Evolutionary conservation across 352 stramenopile species (phyloP).

Genomic region (Discostella stelligera): DNA sequence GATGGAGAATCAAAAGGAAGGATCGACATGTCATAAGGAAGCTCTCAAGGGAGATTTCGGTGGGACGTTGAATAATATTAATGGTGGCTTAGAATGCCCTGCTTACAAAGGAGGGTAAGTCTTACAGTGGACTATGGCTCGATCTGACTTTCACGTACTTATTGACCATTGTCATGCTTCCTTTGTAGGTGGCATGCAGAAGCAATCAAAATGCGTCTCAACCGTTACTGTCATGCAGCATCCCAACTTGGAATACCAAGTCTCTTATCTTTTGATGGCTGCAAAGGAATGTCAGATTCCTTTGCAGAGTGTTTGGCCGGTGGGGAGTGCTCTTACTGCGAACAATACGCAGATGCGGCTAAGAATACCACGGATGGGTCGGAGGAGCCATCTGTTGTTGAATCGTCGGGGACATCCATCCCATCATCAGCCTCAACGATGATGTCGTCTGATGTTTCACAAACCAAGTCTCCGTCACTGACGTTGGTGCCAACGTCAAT

Average conservation of each 20-base stretch:
- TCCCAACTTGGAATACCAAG: slow-evolving; percentile 17
- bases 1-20: slow-evolving; percentile 48
- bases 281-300: slow-evolving; percentile 30
- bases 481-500: neutral
- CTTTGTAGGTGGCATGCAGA: slow-evolving; percentile 26
- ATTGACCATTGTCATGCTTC: neutral
- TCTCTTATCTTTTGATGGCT: slow-evolving; percentile 32
- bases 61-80: slow-evolving; percentile 40
- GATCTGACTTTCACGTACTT: neutral
- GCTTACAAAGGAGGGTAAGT: slow-evolving; percentile 41
- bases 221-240: slow-evolving; percentile 51
- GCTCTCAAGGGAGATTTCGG: slow-evolving; percentile 41
- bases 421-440: neutral
- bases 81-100: slow-evolving; percentile 42
- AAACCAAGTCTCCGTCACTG: slow-evolving; percentile 8
- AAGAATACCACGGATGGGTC: neutral
- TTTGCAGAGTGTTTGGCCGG: slow-evolving; percentile 31
- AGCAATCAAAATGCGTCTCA: slow-evolving; percentile 53
- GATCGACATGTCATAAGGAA: slow-evolving; percentile 46
- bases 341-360: slow-evolving; percentile 1
- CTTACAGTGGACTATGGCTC: neutral
- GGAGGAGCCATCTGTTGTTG: neutral
- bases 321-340: slow-evolving; percentile 32
- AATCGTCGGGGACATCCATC: neutral
- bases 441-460: neutral